Evolutionary conservation across 345 rosid genomes (phyloP).

Genomic region (Kandelia obovata): DNA sequence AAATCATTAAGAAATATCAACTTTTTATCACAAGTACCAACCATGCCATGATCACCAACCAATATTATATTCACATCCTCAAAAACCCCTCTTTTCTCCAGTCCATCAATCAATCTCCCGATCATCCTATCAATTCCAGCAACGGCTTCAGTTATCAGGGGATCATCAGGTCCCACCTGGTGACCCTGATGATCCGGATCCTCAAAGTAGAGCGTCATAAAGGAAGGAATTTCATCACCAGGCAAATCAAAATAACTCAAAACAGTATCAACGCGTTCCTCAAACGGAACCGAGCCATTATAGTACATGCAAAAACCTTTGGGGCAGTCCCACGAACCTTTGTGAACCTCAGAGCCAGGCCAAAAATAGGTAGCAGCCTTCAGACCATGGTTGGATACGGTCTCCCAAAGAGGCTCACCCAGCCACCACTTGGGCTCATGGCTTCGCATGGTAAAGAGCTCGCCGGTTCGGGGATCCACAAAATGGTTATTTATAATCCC

Average conservation of each 20-base stretch:
- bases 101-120: conserved; percentile 68
- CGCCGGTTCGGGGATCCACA: conserved; percentile 56
- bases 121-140: conserved; percentile 62
- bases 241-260: conserved; percentile 78
- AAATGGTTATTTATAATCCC: conserved; percentile 77
- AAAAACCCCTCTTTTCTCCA: conserved; percentile 76
- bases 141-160: conserved; percentile 74
- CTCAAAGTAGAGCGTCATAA: conserved; percentile 87
- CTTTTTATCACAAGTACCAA: conserved; percentile 85
- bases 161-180: conserved; percentile 90
- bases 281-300: conserved; percentile 74
- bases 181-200: conserved; percentile 99
- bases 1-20: conserved; percentile 69
- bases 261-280: conserved; percentile 76
- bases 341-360: conserved; percentile 97
- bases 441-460: conserved; percentile 57
- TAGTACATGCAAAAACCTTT: conserved; percentile 48
- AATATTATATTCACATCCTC: conserved; percentile 79
- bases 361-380: conserved; percentile 88
- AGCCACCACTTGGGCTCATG: conserved; percentile 96
- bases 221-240: conserved; percentile 53
- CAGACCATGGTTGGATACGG: conserved; percentile 72
- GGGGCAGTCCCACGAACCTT: conserved; percentile 90
- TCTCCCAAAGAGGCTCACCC: conserved; percentile 95
- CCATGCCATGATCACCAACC: conserved; percentile 99